Conservation (phyloP, 2,329 filamentous ascomycete genomes). For the Pseudogymnoascus verrucosus region DNA sequence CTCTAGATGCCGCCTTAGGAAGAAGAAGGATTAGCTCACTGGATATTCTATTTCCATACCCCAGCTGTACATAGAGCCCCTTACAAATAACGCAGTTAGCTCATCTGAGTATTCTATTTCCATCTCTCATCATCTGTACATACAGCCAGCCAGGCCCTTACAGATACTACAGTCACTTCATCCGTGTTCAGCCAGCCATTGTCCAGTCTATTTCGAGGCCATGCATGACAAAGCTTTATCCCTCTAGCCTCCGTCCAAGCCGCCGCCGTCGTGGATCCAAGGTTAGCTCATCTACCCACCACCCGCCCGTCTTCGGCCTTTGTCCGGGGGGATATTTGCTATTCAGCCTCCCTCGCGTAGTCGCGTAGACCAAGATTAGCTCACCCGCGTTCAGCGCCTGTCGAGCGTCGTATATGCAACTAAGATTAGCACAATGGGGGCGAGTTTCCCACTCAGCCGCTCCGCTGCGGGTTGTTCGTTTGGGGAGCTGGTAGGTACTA, state of each 20-base stretch:
- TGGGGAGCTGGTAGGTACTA: background rate
- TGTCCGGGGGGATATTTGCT: background rate
- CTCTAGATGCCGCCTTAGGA: background rate
- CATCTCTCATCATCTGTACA: background rate
- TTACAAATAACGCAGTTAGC: too few relatives aligned
- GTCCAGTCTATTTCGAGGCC: background rate
- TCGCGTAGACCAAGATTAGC: background rate
- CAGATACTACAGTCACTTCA: background rate
- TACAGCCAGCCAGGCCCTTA: background rate
- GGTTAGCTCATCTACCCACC: background rate
- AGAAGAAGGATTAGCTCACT: background rate
- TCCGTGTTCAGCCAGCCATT: background rate
- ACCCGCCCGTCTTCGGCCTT: background rate
- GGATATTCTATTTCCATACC: background rate
- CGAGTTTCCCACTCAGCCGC: background rate
- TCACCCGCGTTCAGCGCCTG: background rate
- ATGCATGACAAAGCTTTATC: background rate
- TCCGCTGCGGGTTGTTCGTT: background rate
- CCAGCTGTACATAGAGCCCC: background rate
- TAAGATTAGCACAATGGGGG: background rate
- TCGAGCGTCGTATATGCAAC: too few relatives aligned
- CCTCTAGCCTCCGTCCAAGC: background rate
- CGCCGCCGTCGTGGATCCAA: background rate
- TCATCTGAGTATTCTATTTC: too few relatives aligned
- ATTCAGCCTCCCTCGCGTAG: background rate